Conservation (phyloP, 257 asterid genomes). For the Petunia axillaris region DNA sequence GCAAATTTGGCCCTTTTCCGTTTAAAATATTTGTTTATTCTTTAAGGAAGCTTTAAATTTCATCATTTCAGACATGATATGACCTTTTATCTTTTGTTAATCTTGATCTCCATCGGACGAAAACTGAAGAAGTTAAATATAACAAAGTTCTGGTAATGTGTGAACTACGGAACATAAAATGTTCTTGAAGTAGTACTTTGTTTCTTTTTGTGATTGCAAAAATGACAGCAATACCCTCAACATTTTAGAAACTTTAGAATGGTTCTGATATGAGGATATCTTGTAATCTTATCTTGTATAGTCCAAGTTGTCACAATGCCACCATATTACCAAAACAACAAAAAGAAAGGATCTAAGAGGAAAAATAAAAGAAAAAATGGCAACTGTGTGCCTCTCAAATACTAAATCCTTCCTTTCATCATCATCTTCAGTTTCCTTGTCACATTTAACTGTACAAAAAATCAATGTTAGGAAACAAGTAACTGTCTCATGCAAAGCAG, state of each 20-base stretch:
- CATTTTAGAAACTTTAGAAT: constrained; percentile 15
- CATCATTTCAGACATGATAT: too few relatives aligned
- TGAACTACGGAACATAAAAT: neutral
- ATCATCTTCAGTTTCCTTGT: constrained; percentile 31
- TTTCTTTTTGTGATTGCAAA: neutral
- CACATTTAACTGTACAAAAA: constrained; percentile 17
- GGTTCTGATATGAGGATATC: constrained; percentile 42
- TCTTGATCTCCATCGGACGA: neutral
- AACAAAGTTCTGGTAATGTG: neutral
- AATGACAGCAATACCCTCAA: constrained; percentile 10
- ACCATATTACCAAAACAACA: constrained; percentile 34
- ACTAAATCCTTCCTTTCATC: constrained; percentile 50
- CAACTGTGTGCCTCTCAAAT: constrained; percentile 63
- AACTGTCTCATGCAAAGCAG: constrained; percentile 47
- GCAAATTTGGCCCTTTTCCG: too few relatives aligned
- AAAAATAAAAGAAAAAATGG: constrained; percentile 45
- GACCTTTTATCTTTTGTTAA: too few relatives aligned
- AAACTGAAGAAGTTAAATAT: neutral
- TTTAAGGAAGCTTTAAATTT: too few relatives aligned
- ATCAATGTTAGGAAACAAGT: constrained; percentile 35
- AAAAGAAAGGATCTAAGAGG: neutral
- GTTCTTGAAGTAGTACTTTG: neutral
- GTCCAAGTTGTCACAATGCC: constrained; percentile 53
- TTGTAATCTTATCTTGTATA: constrained; percentile 63
- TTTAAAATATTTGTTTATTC: too few relatives aligned